A percentile compares a stretch with the other conserved stretches of the same genome.
Evolutionary conservation across 345 rosid species (phyloP).

Genomic region (Euphorbia peplus): DNA sequence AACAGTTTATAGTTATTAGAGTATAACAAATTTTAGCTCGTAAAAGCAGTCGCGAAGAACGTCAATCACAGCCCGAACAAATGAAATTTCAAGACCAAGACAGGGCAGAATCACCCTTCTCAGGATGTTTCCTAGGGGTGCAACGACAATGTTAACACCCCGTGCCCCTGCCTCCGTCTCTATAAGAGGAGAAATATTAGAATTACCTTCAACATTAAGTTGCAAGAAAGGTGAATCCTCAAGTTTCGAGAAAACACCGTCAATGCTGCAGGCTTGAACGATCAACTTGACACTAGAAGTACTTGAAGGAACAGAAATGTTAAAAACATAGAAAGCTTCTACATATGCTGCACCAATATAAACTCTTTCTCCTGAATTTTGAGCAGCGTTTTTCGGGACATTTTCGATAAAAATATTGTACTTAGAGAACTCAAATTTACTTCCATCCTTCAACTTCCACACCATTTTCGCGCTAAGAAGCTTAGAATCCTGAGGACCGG

Average conservation of each 20-base stretch:
- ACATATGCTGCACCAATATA: conserved; percentile 60
- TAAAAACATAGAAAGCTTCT: conserved; percentile 53
- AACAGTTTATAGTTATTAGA: too few species aligned
- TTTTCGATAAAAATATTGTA: conserved; percentile 59
- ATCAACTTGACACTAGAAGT: conserved; percentile 43
- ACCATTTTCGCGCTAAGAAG: conserved; percentile 48
- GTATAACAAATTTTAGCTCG: too few species aligned
- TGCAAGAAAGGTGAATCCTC: conserved; percentile 49
- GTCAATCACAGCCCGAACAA: too few species aligned
- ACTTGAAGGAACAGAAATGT: conserved; percentile 40
- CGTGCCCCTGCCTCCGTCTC: too few species aligned
- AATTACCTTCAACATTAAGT: conserved; percentile 27
- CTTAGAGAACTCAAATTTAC: conserved; percentile 22
- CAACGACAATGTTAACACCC: too few species aligned
- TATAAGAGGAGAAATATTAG: background rate
- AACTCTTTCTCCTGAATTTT: conserved; percentile 22
- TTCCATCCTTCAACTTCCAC: conserved; percentile 47
- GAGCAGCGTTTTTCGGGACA: conserved; percentile 15
- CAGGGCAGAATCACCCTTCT: too few species aligned
- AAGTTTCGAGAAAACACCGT: conserved; percentile 37
- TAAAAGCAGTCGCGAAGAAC: too few species aligned
- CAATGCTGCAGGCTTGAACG: conserved; percentile 44
- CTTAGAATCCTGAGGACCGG: conserved; percentile 37
- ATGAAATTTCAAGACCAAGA: too few species aligned
- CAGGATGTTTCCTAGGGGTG: too few species aligned